phyloP scores from a whole-genome alignment of 2,329 filamentous ascomycete species.

The Tetracladium maxilliforme region DNA sequence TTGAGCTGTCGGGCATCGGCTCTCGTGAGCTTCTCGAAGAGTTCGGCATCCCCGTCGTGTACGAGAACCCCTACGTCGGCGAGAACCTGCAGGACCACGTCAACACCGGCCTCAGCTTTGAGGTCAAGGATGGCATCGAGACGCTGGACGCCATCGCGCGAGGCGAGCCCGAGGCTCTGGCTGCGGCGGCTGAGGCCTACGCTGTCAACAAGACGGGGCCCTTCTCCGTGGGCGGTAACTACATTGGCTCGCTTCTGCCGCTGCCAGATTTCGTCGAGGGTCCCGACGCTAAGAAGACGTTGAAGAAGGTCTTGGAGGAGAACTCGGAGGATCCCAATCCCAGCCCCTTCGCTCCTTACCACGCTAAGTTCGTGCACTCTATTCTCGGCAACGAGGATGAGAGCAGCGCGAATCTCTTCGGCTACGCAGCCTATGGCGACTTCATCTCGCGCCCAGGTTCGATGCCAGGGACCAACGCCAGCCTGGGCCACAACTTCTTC shows the following conservation, averaged over 20 bases:
- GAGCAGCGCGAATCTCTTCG: too few relatives aligned
- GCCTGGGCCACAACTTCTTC: slow-evolving; percentile 14
- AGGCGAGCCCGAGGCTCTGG: slow-evolving; percentile 13
- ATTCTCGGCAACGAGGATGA: too few relatives aligned
- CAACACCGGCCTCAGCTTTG: slow-evolving; percentile 1
- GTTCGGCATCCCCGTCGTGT: slow-evolving; percentile 6
- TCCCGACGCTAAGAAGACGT: slow-evolving; percentile 6
- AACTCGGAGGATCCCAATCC: too few relatives aligned
- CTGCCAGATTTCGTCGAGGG: slow-evolving; percentile 6
- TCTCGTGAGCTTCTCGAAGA: slow-evolving; percentile 5
- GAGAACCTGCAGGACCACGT: slow-evolving; percentile 9
- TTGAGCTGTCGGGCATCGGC: slow-evolving; percentile 17
- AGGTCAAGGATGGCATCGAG: slow-evolving; percentile 5
- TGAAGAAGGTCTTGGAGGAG: too few relatives aligned
- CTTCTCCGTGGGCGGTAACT: slow-evolving; percentile 5
- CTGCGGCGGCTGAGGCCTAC: slow-evolving; percentile 18
- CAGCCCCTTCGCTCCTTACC: too few relatives aligned
- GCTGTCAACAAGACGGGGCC: slow-evolving; percentile 4
- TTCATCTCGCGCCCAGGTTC: too few relatives aligned
- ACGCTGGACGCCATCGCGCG: slow-evolving; percentile 5
- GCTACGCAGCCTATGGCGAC: too few relatives aligned
- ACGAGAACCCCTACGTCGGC: slow-evolving; percentile 9
- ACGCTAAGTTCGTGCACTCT: too few relatives aligned
- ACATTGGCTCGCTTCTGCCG: slow-evolving; percentile 6
- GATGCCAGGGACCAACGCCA: not conserved